Base-by-base conservation (phyloP, 345 rosid species). In the Erysimum cheiranthoides region DNA sequence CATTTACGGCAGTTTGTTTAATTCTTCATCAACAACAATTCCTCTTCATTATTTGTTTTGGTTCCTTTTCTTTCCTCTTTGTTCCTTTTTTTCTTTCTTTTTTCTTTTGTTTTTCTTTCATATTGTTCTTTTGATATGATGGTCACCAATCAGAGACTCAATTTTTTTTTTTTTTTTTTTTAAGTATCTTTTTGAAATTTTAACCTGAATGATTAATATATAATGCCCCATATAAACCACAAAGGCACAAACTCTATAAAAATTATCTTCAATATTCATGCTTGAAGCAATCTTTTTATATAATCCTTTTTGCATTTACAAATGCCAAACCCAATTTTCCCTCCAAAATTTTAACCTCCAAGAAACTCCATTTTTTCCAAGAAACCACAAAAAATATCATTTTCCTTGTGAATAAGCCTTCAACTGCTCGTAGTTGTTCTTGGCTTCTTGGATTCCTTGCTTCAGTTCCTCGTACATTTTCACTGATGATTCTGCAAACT, bases 401-500 rank as follows among this genome's bases (percentile, higher is more conserved):
- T 25, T 63, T 38, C 25, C 73, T 52, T 69, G 75, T 38, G 68
- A 53, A 71, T 78, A 79, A 27, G 84, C 79, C 61, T 66, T 84
- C 72, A 5, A 1, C 42, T 73, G 81, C 51, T 79, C 83, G 10
- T 77, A 84, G 0, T 10, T 77, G 18, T 31, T 34, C 83, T 90
- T 92, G 9, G 88, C 85, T 47, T 73, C 78, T 10, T 60, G 70
- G 57, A 92, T 92, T 16, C 72, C 84, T 38, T 68, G 27, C 18
- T 68, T 74, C 8, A 94, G 90, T 5, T 86, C 86, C 25, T 53
- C 50, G 31, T 85, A 92, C 89, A 75, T 83, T 58, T 61, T 63
- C 76, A 85, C 97, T 0, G 91, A 90, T 32, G 62, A 56, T 59
- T 80, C 87, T 3, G 97, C 73, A 61, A 84, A 94, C 14, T 66